Evolutionary conservation across 225 moss, liverwort and hornwort species (phyloP).

Genomic region (Bryum argenteum): DNA sequence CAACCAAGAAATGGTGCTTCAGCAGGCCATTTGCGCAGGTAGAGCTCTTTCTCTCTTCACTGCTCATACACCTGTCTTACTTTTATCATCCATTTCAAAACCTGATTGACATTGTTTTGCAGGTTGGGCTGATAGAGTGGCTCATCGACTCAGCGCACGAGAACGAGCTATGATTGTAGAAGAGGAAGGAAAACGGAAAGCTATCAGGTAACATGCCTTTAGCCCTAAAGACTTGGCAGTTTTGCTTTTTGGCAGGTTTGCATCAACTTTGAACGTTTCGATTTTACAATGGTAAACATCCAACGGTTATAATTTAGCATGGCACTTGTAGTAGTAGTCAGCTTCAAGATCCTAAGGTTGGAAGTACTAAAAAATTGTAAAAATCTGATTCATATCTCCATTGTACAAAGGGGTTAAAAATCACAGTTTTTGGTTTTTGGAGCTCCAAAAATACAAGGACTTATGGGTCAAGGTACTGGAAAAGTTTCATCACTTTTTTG

Average conservation of each 20-base stretch:
- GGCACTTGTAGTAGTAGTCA: no score
- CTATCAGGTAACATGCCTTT: constrained; percentile 45
- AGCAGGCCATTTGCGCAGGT: constrained; percentile 94
- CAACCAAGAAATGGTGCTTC: constrained; percentile 76
- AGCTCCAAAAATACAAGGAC: no score
- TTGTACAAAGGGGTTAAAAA: no score
- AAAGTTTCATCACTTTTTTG: background rate
- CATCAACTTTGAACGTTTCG: no score
- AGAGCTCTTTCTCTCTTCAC: constrained; percentile 37
- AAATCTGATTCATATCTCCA: no score
- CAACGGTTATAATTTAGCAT: no score
- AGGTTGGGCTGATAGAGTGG: constrained; percentile 97
- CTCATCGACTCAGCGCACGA: constrained; percentile 71
- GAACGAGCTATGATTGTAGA: constrained; percentile 77
- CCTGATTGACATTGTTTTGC: constrained; percentile 36
- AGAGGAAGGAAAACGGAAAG: constrained; percentile 66
- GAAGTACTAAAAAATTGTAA: no score
- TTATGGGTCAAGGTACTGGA: background rate
- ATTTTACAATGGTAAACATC: no score
- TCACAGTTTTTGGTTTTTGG: no score
- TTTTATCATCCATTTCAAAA: background rate
- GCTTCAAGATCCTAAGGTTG: no score
- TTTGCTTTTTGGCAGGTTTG: constrained; percentile 9
- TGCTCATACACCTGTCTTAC: background rate
- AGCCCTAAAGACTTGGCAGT: no score